Base-by-base conservation (phyloP, 805 yeast species). In the Komagataella ulmi region DNA sequence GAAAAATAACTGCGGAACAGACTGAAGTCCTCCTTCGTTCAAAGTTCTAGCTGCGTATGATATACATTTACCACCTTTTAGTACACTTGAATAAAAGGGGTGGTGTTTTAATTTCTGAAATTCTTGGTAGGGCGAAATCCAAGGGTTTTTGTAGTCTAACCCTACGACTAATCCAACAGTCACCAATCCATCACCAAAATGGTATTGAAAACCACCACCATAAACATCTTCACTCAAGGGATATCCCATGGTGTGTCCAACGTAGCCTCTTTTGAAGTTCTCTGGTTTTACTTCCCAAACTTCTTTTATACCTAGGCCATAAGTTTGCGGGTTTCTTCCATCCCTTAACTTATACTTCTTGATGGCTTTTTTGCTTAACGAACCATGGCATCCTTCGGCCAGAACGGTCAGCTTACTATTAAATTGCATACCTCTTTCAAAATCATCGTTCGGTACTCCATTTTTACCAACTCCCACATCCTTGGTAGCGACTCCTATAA, bases 351-450 rank as follows among this genome's bases (percentile, higher is more conserved):
- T 73, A 66, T 69, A 91, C 59, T 82, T 79, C 51, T 75, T 70
- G 51, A 91, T 83, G 0, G 80, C 83, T 62, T 85, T 78, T 64
- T 93, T 91, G 10, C 90, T 74, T 51, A 93, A 71, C 1, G 97
- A 89, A 0, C 99, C 99, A 67, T 90, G 98, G 64, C 99, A 93
- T n/a, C 99, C 99, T 69, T 93, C 99, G 4, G 96, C 96, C 36
- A 93, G 74, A 17, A 93, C 85, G 0, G 97, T 90, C 54, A 83
- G 73, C 59, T 93, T 79, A 3, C 99, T 88, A 58, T 84, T 93
- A 66, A 93, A 93, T 66, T 88, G 98, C 97, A 93, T 87, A 23
- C 99, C 99, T 57, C 96, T 77, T 67, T 93, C 97, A 66, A 88
- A 93, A n/a, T 79, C 73, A 56, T 77, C 85, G 60, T 83, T 86